Base-by-base conservation (phyloP, 2,329 filamentous ascomycete genomes). In the Cladorrhinum sp. region DNA sequence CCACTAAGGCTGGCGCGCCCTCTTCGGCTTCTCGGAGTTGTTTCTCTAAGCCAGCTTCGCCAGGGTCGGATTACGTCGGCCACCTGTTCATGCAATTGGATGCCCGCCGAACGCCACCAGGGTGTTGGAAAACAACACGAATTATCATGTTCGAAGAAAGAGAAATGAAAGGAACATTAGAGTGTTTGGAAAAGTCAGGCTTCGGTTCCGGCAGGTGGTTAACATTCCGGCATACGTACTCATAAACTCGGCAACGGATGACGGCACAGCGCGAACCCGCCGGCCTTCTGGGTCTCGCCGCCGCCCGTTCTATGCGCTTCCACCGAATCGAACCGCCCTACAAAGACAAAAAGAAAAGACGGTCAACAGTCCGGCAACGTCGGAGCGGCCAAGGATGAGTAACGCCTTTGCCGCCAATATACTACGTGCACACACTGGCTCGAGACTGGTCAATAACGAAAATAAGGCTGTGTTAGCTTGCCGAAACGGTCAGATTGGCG, bases 301-400 rank as follows among this genome's bases (percentile, higher is more conserved):
- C n/a, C n/a, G n/a, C 10, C 4, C 12, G 24, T 24, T 27, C 3
- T 27, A 32, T 32, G 20, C 6, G 12, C 48, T 23, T 23, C 12
- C 18, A 20, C 18, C 23, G 18, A 50, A 25, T 24, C 23, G 16
- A 7, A 50, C 3, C 49, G 18, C 6, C 4, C 24, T n/a, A 23
- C 2, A 36, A 36, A 36, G 32, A 36, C 12, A 10, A 36, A 36
- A n/a, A n/a, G n/a, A n/a, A 36, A 36, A 36, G 32, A 36, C 49
- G 18, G 49, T 25, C 24, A 27, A 18, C 3, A 6, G 16, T 6
- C 51, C 51, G 51, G 13, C 29, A 22, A 24, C 51, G 51, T 53
- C 16, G 51, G 51, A 36, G 51, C 51, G 51, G 29, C 36, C 51
- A 53, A 41, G 51, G 51, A 52, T 24, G 50, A 24, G 25, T 27